Base-by-base conservation (phyloP, 2,329 filamentous ascomycete genomes). In the Torrubiella hemipterigena region DNA sequence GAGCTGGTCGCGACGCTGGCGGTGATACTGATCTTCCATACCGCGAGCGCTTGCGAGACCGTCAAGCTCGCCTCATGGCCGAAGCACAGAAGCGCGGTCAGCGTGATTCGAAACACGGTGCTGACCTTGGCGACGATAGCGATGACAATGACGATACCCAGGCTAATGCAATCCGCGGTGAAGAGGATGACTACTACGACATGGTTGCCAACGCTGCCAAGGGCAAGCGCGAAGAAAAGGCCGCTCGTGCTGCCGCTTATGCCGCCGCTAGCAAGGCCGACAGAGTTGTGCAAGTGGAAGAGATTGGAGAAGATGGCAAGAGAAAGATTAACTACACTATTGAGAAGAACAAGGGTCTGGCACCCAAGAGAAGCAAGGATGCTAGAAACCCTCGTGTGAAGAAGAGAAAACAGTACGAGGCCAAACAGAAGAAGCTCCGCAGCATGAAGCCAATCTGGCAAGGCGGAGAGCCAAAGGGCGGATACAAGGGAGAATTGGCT, bases 391-490 rank as follows among this genome's bases (percentile, higher is more conserved):
- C 91, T 21, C 70, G 91, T 54, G 89, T 96, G 42, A 98, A 96
- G 80, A 96, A 95, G 80, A 77, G 85, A 59, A 85, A 85, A 75
- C 86, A 85, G 74, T 98, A 76, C 55, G 86, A 93, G 52, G 81
- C 86, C 56, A 95, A 93, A 71, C 81, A 89, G 73, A 96, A 95
- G 82, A 95, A 96, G 69, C 60, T 96, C 50, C 76, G 74, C 48
- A 89, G 81, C 51, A 83, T 87, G 65, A 84, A 81, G 63, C 73
- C 82, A 7, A 67, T 84, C 11, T 96, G 87, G 63, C 84, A 86
- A 58, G 84, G 84, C 43, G 82, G 84, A 38, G 77, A 93, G 61
- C 77, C 82, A 44, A 74, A 73, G 49, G 81, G 85, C 48, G 81
- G 86, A 32, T 98, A 98, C 63, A 74, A 74, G 42, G 91, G 91